Conservation (phyloP, 2,329 filamentous ascomycete species). For the Aspergillus sp. region DNA sequence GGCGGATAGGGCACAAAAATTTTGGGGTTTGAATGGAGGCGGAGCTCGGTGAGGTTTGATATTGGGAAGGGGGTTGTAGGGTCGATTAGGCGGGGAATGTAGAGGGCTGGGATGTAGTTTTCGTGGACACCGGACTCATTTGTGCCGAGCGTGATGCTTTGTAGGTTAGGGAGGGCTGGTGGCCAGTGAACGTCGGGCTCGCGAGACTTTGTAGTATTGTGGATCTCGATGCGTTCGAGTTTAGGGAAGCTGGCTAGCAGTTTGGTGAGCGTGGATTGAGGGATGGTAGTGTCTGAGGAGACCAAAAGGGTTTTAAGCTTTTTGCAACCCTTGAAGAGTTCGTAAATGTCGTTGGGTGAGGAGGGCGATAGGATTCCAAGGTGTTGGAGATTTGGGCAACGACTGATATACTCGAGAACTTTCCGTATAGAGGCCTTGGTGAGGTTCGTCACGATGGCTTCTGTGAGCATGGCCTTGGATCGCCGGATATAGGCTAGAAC, state of each 20-base stretch:
- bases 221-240: constrained; percentile 29
- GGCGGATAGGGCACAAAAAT: constrained; percentile 19
- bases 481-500: constrained; percentile 36
- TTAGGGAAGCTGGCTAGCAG: constrained; percentile 27
- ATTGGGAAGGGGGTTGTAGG: constrained; percentile 15
- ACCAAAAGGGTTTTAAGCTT: constrained; percentile 27
- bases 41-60: constrained; percentile 35
- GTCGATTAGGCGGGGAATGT: constrained; percentile 16
- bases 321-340: constrained; percentile 27
- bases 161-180: constrained; percentile 30
- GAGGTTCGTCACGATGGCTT: constrained; percentile 32
- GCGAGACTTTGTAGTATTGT: constrained; percentile 20
- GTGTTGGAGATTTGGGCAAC: constrained; percentile 35
- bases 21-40: constrained; percentile 29
- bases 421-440: constrained; percentile 24
- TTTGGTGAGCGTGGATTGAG: constrained; percentile 25
- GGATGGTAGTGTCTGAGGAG: constrained; percentile 24
- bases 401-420: constrained; percentile 31
- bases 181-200: constrained; percentile 22
- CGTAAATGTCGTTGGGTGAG: constrained; percentile 22
- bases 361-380: constrained; percentile 28
- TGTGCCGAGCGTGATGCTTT: constrained; percentile 27
- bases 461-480: constrained; percentile 34
- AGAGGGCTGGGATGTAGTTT: constrained; percentile 17
- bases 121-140: constrained; percentile 12